A percentile compares a stretch with the other conserved stretches of the same genome.
Conservation (phyloP, 768 basidiomycete genomes). For the Russula virescens region DNA sequence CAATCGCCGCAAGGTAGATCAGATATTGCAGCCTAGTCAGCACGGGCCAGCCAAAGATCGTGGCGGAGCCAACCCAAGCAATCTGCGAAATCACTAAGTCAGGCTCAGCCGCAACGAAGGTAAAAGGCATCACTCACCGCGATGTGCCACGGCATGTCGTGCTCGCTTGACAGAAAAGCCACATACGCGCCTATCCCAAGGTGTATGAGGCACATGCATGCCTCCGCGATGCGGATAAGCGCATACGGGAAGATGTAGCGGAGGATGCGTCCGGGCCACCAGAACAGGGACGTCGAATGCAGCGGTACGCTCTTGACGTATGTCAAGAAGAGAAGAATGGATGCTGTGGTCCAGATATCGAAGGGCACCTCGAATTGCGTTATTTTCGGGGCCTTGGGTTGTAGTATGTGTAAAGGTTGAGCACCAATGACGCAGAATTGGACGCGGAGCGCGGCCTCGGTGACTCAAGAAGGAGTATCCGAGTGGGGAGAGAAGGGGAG, state of each 20-base stretch:
- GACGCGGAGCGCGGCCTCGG: too few species aligned
- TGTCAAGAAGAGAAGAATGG: conserved; percentile 32
- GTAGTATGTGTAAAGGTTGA: too few species aligned
- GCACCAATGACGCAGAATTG: too few species aligned
- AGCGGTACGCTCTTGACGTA: conserved; percentile 32
- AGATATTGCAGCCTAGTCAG: conserved; percentile 49
- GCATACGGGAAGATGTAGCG: conserved; percentile 30
- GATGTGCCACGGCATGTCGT: conserved; percentile 42
- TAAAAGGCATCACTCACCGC: conserved; percentile 26
- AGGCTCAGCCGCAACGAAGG: not conserved
- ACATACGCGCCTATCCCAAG: conserved; percentile 45
- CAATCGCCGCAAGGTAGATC: conserved; percentile 64
- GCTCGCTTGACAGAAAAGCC: conserved; percentile 42
- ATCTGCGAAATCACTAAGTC: conserved; percentile 33
- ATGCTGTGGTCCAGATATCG: conserved; percentile 26
- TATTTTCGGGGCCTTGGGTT: too few species aligned
- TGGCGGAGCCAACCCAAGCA: conserved; percentile 47
- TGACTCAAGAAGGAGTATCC: too few species aligned
- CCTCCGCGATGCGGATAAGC: conserved; percentile 32
- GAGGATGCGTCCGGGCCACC: conserved; percentile 32
- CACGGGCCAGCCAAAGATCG: conserved; percentile 50
- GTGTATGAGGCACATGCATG: conserved; percentile 37
- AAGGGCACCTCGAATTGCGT: conserved; percentile 46
- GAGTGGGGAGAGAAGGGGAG: not conserved
- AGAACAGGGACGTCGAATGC: conserved; percentile 21